Base-by-base conservation (phyloP, 2,329 filamentous ascomycete species). In the Penicillium palitans region DNA sequence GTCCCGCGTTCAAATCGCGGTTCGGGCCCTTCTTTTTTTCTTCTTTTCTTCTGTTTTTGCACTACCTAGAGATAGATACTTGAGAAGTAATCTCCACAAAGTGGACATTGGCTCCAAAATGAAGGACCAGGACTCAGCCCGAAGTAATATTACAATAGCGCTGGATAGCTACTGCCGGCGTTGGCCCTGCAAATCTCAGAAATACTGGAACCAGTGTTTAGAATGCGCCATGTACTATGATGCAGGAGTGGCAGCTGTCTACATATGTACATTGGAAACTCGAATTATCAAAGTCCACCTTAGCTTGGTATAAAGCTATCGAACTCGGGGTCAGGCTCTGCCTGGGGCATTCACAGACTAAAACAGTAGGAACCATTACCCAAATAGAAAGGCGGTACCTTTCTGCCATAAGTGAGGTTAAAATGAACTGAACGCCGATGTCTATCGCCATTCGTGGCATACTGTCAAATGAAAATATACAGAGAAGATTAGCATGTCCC, bases 401-500 rank as follows among this genome's bases (percentile, higher is more conserved):
- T 29, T 29, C 27, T 29, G 29, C 10, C 29, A 12, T 12, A 31
- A 31, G 29, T 31, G 29, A 31, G 29, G 29, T 31, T 31, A 31
- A 31, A 31, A 31, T 31, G 29, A 31, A 31, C 3, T 5, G 0
- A 12, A 31, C 3, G 29, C 9, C 19, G 12, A 4, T 1, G 4
- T 4, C 9, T 31, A 12, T 31, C 9, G 29, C 29, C 29, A 3
- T 31, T 12, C 29, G 29, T 3, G 9, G 9, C 29, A 31, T 31
- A 31, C 1, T 84, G 82, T 84, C 82, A 84, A 83, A 80, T 85
- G 81, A 83, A 84, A 84, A 81, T 81, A 85, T 85, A 86, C 83
- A 87, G 84, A 88, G 85, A 88, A 88, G 84, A 88, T 88, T 89
- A 89, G 87, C 87, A 90, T 90, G 87, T 87, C 87, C 87, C 84